Evolutionary conservation across 2,329 filamentous ascomycete genomes (phyloP), one percentile per base, ranked within the genome.

Genomic region (Fusarium irregulare): DNA sequence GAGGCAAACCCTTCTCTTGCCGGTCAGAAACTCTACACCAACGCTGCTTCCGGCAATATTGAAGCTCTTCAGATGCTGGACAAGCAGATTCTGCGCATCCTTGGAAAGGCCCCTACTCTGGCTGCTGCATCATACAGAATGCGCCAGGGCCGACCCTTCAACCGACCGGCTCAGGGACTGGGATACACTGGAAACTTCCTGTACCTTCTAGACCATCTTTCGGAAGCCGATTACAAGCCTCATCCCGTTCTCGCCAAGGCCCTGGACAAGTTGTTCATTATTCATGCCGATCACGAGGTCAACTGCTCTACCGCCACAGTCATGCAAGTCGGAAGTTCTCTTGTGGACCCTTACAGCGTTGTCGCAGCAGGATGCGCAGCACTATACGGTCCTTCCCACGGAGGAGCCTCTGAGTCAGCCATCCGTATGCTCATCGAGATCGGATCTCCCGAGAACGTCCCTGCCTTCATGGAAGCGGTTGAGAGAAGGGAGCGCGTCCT

Each of bases 211-310:
- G 85, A 87, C 63, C 76, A 86, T 59, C 79, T 86, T 4, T 84
- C 84, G 10, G 80, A 79, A 3, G 72, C 76, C n/a, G 83, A 83
- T 27, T 84, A 83, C 67, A 76, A 76, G 20, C 85, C 86, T 1
- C 83, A 87, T 60, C 81, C 83, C 1, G 81, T 83, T 6, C 76
- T 88, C 10, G 84, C 83, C 50, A 82, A 81, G 67, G 82, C 82
- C n/a, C 77, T 88, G 18, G 84, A 88, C 56, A 81, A 82, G 8
- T 80, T 89, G 4, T 86, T 86, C 71, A 84, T 88, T 56, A 81
- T 89, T 25, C 85, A 87, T 66, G 84, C 85, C 4, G 87, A 89
- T 69, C 87, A 89, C 72, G 87, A 88, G 64, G 85, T 89, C 75
- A 87, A 88, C 68, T 84, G 85, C 72, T 86, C 85, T 3, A 88